Conservation (phyloP, 1,139 yeast species). For the Hemisphaericaspora lyxosophila region DNA sequence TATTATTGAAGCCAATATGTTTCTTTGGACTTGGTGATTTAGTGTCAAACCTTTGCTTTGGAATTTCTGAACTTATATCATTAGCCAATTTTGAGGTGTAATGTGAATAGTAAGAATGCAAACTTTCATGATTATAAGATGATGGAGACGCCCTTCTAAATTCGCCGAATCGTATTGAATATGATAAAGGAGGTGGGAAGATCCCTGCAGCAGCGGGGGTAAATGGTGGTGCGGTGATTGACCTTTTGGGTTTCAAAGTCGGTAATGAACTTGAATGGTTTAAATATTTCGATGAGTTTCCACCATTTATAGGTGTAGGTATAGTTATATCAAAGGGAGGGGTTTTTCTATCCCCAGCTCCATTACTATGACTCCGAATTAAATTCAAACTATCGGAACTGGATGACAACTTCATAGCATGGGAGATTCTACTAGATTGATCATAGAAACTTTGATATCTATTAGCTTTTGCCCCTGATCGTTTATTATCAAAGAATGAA, state of each 20-base stretch:
- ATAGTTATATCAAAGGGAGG: conserved; percentile 9
- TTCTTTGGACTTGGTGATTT: conserved; percentile 1
- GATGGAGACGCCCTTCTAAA: conserved; percentile 5
- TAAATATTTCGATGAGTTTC: conserved; percentile 13
- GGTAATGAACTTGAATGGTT: conserved; percentile 47
- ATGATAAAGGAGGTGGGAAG: conserved; percentile 2
- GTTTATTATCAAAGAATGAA: conserved; percentile 21
- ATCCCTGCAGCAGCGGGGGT: background rate
- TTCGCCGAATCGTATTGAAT: conserved; percentile 1
- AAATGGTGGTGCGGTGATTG: conserved; percentile 6
- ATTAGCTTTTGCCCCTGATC: conserved; percentile 50
- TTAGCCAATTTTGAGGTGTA: conserved; percentile 1
- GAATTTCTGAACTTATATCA: background rate
- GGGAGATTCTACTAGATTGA: conserved; percentile 45
- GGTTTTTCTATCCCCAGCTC: conserved; percentile 2
- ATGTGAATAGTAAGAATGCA: conserved; percentile 1
- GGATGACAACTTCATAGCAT: conserved; percentile 45
- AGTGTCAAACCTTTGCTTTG: background rate
- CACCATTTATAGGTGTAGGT: background rate
- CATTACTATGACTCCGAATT: conserved; percentile 22
- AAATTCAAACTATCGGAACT: conserved; percentile 40
- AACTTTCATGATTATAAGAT: background rate
- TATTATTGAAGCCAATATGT: conserved; percentile 7
- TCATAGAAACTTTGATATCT: conserved; percentile 53
- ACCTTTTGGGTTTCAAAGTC: conserved; percentile 23